Percentiles rank a stretch among this genome's conserved stretches.
phyloP scores from a whole-genome alignment of 805 yeast genomes.

The Schwanniomyces pseudopolymorphus region DNA sequence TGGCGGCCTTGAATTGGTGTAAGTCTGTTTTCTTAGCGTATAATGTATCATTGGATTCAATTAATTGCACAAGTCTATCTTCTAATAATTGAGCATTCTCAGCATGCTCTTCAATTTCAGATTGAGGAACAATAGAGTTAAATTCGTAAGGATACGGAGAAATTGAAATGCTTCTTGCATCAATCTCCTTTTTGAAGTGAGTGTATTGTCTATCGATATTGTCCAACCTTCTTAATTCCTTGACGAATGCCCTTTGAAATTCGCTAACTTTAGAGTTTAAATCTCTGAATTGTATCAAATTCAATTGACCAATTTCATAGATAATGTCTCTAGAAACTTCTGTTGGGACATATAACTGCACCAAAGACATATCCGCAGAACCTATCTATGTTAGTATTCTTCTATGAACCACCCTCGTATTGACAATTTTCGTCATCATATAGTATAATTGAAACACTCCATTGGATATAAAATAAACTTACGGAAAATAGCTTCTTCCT shows the following conservation, averaged over 20 bases:
- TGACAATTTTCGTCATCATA: neutral
- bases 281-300: constrained; percentile 85
- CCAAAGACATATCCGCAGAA: constrained; percentile 96
- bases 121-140: constrained; percentile 36
- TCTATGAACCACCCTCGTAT: neutral
- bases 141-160: constrained; percentile 26
- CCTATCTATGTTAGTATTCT: constrained; percentile 35
- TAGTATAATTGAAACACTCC: neutral
- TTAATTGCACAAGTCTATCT: constrained; percentile 68
- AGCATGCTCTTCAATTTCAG: constrained; percentile 71
- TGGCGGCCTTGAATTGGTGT: constrained; percentile 63
- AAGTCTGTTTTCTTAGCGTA: constrained; percentile 61
- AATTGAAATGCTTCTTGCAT: constrained; percentile 44
- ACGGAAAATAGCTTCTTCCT: constrained; percentile 50
- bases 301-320: constrained; percentile 83
- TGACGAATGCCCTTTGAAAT: constrained; percentile 89
- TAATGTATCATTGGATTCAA: constrained; percentile 65
- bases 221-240: constrained; percentile 80
- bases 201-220: constrained; percentile 79
- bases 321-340: constrained; percentile 87
- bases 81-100: constrained; percentile 67
- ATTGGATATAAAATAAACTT: constrained; percentile 17
- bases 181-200: constrained; percentile 47
- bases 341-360: constrained; percentile 86
- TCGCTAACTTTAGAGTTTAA: constrained; percentile 71